Percentiles rank a stretch among this genome's conserved stretches.
Conservation (phyloP, 1,139 yeast genomes). For the Candida neerlandica region DNA sequence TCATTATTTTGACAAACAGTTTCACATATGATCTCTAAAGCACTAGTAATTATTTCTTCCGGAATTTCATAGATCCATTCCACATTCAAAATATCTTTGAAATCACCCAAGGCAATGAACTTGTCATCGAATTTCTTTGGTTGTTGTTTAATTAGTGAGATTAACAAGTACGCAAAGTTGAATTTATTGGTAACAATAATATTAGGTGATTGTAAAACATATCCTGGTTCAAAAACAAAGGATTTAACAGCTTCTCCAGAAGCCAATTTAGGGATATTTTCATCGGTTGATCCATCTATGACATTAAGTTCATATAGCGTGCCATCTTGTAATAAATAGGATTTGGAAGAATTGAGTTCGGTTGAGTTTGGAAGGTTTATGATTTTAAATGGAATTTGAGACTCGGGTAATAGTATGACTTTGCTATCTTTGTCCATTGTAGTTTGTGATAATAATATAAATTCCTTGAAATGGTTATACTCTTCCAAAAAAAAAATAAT, state of each 20-base stretch:
- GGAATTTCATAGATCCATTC: slow-evolving; percentile 32
- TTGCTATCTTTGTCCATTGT: slow-evolving; percentile 14
- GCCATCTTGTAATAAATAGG: slow-evolving; percentile 23
- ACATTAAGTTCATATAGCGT: slow-evolving; percentile 36
- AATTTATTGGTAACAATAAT: slow-evolving; percentile 46
- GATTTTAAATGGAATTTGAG: slow-evolving; percentile 17
- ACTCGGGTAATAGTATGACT: slow-evolving; percentile 14
- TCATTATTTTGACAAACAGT: slow-evolving; percentile 50
- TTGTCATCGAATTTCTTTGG: slow-evolving; percentile 30
- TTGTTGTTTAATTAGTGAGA: slow-evolving; percentile 36
- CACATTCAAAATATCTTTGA: slow-evolving; percentile 41
- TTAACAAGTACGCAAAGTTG: slow-evolving; percentile 44
- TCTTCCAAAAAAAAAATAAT: not conserved
- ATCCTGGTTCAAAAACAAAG: slow-evolving; percentile 39
- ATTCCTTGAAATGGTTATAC: not conserved
- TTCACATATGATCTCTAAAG: slow-evolving; percentile 45
- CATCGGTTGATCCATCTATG: slow-evolving; percentile 28
- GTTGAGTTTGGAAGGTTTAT: slow-evolving; percentile 28
- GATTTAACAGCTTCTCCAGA: slow-evolving; percentile 39
- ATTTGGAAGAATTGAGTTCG: slow-evolving; percentile 19
- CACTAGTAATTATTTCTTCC: slow-evolving; percentile 20
- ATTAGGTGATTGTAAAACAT: slow-evolving; percentile 36
- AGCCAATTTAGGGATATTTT: slow-evolving; percentile 21
- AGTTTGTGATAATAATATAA: no score
- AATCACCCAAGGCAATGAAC: slow-evolving; percentile 50